These are phyloP conservation scores for Naegleria lovaniensis DNA, from an alignment of 208 protist species.

Conservation along the genomic window DNA sequence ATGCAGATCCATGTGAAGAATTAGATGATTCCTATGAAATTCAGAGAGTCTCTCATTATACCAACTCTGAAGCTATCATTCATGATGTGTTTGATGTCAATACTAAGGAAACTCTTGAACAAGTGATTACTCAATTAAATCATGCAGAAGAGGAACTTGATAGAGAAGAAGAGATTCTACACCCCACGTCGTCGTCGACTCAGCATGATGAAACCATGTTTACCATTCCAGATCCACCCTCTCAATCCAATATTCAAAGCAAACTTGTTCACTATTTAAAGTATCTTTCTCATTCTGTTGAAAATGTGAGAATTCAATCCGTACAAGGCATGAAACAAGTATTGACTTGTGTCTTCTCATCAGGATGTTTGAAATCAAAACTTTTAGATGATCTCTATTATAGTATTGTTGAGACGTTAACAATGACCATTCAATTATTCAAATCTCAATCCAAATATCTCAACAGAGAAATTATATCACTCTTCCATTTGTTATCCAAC, in stretches of 20 bases:
- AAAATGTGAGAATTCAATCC: not conserved
- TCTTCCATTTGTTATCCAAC: not conserved
- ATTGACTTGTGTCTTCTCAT: not conserved
- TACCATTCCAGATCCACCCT: not conserved
- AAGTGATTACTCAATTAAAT: not conserved
- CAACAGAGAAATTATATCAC: not conserved
- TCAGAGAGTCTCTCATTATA: not conserved
- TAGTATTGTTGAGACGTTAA: not conserved
- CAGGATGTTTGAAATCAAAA: not conserved
- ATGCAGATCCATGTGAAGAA: not conserved
- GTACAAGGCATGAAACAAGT: not conserved
- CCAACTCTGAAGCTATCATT: not conserved
- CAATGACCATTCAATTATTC: not conserved
- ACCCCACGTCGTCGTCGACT: no score
- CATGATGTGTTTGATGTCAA: not conserved
- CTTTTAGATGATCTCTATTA: not conserved
- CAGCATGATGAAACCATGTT: no score
- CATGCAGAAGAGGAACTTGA: not conserved
- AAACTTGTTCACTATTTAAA: not conserved
- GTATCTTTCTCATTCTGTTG: not conserved
- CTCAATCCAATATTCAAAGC: not conserved
- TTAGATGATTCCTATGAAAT: not conserved
- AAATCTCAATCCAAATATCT: not conserved
- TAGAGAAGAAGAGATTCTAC: not conserved
- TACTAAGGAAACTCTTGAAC: not conserved